Base-by-base conservation (phyloP, 73 alveolate species). In the Diophrys sp. region DNA sequence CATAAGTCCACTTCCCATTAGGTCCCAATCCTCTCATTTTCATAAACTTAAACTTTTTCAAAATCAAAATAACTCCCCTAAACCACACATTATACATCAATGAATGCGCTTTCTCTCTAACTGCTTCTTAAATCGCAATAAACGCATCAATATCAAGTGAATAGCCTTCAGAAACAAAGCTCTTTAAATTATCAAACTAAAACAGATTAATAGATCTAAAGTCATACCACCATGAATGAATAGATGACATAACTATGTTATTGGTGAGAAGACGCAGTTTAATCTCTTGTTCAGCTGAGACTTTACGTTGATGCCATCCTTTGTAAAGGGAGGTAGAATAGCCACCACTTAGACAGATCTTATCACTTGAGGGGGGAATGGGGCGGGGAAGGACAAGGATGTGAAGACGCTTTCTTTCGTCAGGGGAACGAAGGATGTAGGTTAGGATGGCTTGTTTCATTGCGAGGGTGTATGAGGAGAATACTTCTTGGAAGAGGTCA, bases 381-480 rank as follows among this genome's bases (percentile, higher is more conserved):
- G 85, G 88, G 85, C 98, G 92, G 24, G 99, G 99, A 33, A 90
- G 87, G 87, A 90, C 84, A 27, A 94, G 82, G 53, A 96, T 94
- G 78, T 96, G 97, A 1, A 96, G 77, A 74, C 99, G 86, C 76
- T 94, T 95, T 72, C 99, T 91, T 81, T 96, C 99, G 73, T 91
- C 92, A 0, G 99, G 99, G 0, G 98, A 91, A 32, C 97, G 54
- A 29, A 96, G 79, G 33, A 96, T 96, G 75, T 96, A 96, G 83
- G 94, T 93, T 77, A 96, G 80, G 67, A 96, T 96, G 0, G 97
- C 93, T 73, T 87, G 79, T 79, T 94, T 94, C 92, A 96, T 87
- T 44, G 98, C 88, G 54, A 74, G 77, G 32, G 95, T 87, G 87
- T 88, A 96, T 33, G 87, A 82, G 68, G 76, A 84, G 77, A 94